These are phyloP conservation scores for Trichoderma lentiforme DNA, from an alignment of 2,329 filamentous ascomycete genomes.

Conservation along the genomic window DNA sequence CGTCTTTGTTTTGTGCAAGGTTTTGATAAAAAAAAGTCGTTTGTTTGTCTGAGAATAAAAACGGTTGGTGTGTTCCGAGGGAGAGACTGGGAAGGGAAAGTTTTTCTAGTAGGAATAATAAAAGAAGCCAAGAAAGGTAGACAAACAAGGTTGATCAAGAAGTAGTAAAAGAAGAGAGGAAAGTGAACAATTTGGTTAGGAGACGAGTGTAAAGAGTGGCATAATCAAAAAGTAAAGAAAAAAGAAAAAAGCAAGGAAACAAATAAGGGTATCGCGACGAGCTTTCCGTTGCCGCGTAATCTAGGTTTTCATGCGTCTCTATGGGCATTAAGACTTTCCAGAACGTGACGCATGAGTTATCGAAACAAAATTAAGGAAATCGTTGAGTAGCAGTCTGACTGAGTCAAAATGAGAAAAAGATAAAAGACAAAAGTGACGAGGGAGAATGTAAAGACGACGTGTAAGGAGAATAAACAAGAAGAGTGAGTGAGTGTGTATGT, in stretches of 20 bases:
- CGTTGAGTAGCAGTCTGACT: constrained; percentile 29
- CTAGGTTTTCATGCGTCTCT: constrained; percentile 16
- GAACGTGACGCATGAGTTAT: constrained; percentile 12
- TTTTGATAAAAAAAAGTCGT: background rate
- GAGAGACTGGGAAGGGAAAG: constrained; percentile 15
- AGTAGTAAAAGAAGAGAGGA: background rate
- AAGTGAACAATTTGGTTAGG: background rate
- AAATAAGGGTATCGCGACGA: constrained; percentile 4
- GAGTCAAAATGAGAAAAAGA: background rate
- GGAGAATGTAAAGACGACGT: background rate
- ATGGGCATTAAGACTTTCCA: constrained; percentile 13
- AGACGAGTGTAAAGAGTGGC: constrained; percentile 9
- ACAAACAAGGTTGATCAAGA: background rate
- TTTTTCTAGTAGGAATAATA: background rate
- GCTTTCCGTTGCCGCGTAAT: constrained; percentile 9
- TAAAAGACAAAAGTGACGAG: background rate
- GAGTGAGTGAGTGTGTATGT: background rate
- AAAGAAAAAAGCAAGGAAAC: background rate
- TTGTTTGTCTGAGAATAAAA: constrained; percentile 5
- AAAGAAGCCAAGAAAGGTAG: background rate
- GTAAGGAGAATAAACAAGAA: background rate
- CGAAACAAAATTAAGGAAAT: constrained; percentile 11
- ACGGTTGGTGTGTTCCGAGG: background rate
- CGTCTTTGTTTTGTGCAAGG: background rate
- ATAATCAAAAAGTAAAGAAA: background rate